Conservation (phyloP, 352 stramenopile species). For the Phytophthora sansomeana region DNA sequence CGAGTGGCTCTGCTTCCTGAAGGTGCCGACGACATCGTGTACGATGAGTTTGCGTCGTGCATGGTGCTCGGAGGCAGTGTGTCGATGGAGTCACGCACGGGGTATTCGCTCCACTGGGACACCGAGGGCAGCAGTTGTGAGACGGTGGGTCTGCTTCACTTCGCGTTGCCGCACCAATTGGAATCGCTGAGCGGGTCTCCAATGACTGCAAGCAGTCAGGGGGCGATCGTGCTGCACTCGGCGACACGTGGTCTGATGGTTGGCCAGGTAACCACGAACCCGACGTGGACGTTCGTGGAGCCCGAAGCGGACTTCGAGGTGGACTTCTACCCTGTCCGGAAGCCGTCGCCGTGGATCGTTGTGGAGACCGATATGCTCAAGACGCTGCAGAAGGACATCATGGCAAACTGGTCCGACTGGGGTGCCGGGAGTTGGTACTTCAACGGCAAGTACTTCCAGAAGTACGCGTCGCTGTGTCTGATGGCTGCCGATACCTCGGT, state of each 20-base stretch:
- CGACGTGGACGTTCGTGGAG: slow-evolving; percentile 52
- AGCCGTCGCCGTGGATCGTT: slow-evolving; percentile 31
- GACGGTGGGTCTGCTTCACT: slow-evolving; percentile 54
- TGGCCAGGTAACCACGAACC: slow-evolving; percentile 32
- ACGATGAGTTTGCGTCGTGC: slow-evolving; percentile 66
- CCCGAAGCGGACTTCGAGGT: slow-evolving; percentile 48
- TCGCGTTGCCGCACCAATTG: slow-evolving; percentile 63
- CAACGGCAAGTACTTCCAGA: slow-evolving; percentile 71
- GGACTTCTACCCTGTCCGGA: slow-evolving; percentile 51
- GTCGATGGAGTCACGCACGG: slow-evolving; percentile 61
- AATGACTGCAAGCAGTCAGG: slow-evolving; percentile 17
- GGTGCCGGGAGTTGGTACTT: slow-evolving; percentile 65
- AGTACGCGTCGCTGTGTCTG: slow-evolving; percentile 73
- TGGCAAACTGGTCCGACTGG: slow-evolving; percentile 44
- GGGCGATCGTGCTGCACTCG: slow-evolving; percentile 48
- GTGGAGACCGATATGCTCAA: slow-evolving; percentile 40
- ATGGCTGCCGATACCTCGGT: slow-evolving; percentile 54
- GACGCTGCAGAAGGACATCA: slow-evolving; percentile 56
- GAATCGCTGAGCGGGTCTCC: slow-evolving; percentile 32
- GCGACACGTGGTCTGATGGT: slow-evolving; percentile 56
- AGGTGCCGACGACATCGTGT: slow-evolving; percentile 42
- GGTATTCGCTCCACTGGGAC: slow-evolving; percentile 71
- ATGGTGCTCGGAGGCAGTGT: slow-evolving; percentile 62
- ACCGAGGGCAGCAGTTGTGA: slow-evolving; percentile 50
- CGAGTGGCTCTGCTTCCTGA: slow-evolving; percentile 64